Percentiles rank a stretch among this genome's conserved stretches.
These are phyloP conservation scores for Asterionellopsis glacialis DNA, from an alignment of 108 stramenopile genomes.

Conservation along the genomic window DNA sequence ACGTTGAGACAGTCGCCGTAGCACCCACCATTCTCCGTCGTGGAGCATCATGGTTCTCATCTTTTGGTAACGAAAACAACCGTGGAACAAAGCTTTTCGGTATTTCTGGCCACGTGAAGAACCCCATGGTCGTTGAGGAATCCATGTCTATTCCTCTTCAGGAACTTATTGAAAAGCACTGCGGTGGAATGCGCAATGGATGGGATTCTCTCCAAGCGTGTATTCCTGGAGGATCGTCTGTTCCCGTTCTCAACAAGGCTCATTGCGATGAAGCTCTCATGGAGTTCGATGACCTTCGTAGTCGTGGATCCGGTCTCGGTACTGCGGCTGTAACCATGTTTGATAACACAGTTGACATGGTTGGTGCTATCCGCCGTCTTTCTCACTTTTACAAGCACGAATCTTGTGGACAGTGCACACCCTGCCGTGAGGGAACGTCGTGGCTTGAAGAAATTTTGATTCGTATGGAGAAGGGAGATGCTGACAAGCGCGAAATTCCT, in stretches of 20 bases:
- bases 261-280: constrained; percentile 97
- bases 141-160: constrained; percentile 98
- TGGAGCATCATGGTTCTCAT: constrained; percentile 96
- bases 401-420: constrained; percentile 99
- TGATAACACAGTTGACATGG: constrained; percentile 98
- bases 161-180: constrained; percentile 98
- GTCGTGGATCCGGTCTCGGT: constrained; percentile 92
- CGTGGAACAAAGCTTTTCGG: constrained; percentile 98
- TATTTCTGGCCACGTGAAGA: constrained; percentile 99
- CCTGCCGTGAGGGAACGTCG: constrained; percentile 96
- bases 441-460: constrained; percentile 91
- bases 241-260: constrained; percentile 94
- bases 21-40: constrained; percentile 97
- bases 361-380: constrained; percentile 98
- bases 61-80: constrained; percentile 97
- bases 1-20: constrained; percentile 99
- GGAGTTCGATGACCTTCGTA: constrained; percentile 98
- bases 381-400: constrained; percentile 99
- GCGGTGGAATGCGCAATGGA: constrained; percentile 98
- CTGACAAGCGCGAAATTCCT: constrained; percentile 98
- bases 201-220: constrained; percentile 99
- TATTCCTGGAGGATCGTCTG: constrained; percentile 99
- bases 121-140: constrained; percentile 98
- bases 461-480: constrained; percentile 97
- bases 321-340: constrained; percentile 99